phyloP scores from a whole-genome alignment of 2,329 filamentous ascomycete species.

The Acarospora socialis region DNA sequence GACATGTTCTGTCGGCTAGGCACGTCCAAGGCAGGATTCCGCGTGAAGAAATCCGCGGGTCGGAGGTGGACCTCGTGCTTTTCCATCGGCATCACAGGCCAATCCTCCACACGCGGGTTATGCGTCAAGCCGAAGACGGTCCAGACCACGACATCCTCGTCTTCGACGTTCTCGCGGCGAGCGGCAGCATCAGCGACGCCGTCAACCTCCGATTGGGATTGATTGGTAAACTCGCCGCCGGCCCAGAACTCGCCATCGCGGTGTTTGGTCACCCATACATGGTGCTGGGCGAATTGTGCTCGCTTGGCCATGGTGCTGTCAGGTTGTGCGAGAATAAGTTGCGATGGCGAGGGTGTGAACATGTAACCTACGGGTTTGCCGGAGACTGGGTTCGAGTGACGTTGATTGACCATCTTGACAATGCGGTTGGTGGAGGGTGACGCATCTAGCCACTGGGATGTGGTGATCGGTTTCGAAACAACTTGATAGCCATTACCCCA shows the following conservation, averaged over 20 bases:
- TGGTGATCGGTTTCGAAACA: slow-evolving; percentile 32
- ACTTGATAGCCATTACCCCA: slow-evolving; percentile 48
- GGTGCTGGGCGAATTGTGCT: slow-evolving; percentile 35
- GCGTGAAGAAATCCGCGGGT: slow-evolving; percentile 39
- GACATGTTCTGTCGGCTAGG: too few species aligned
- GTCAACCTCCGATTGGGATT: slow-evolving; percentile 29
- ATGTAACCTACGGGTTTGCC: slow-evolving; percentile 35
- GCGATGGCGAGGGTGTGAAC: slow-evolving; percentile 32
- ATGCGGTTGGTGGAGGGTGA: slow-evolving; percentile 33
- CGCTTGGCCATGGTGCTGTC: slow-evolving; percentile 31
- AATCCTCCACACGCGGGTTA: slow-evolving; percentile 38
- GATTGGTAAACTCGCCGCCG: slow-evolving; percentile 34
- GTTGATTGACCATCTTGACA: slow-evolving; percentile 40
- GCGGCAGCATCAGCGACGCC: slow-evolving; percentile 31
- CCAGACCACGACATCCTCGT: slow-evolving; percentile 38
- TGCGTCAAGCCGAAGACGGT: slow-evolving; percentile 37
- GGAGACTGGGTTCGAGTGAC: slow-evolving; percentile 30
- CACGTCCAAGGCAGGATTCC: slow-evolving; percentile 40
- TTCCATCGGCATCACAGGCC: slow-evolving; percentile 36
- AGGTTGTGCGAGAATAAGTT: slow-evolving; percentile 35
- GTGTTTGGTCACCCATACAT: slow-evolving; percentile 42
- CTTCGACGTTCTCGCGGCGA: slow-evolving; percentile 27
- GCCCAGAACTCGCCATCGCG: slow-evolving; percentile 38
- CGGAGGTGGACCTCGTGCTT: slow-evolving; percentile 34
- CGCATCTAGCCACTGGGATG: slow-evolving; percentile 37